Evolutionary conservation across 768 basidiomycete species (phyloP).

Genomic region (Neoboletus subvelutipes): DNA sequence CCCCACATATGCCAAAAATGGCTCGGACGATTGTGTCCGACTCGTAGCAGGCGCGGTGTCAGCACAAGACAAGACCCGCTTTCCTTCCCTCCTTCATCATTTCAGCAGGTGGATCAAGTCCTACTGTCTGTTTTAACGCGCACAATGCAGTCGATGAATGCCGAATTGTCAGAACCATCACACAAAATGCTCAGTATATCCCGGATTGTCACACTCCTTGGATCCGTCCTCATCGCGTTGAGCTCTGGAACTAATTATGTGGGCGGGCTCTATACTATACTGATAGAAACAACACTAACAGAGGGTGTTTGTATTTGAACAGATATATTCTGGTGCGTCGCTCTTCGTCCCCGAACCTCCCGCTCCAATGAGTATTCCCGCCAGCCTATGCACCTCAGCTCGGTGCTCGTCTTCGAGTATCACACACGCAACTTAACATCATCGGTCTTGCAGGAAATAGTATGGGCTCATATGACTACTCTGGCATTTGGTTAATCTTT

Average conservation of each 20-base stretch:
- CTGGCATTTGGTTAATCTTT: background rate
- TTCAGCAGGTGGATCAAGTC: background rate
- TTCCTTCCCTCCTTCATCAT: background rate
- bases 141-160: conserved; percentile 7
- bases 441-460: conserved; percentile 79
- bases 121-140: background rate
- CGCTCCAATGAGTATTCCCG: background rate
- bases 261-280: conserved; percentile 25
- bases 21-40: background rate
- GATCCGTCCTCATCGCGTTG: conserved; percentile 59
- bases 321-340: conserved; percentile 33
- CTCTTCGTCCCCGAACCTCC: background rate
- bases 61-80: background rate
- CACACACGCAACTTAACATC: conserved; percentile 80
- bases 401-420: conserved; percentile 68
- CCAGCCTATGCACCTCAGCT: conserved; percentile 87
- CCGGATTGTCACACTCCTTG: conserved; percentile 49
- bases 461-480: conserved; percentile 34
- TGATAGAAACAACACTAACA: background rate
- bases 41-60: no score
- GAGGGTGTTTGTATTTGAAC: background rate
- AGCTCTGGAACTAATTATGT: conserved; percentile 78
- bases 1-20: background rate
- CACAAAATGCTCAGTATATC: conserved; percentile 22
- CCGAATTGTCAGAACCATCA: conserved; percentile 21